Conservation (phyloP, 2,329 filamentous ascomycete genomes). For the Sporothrix mexicana region DNA sequence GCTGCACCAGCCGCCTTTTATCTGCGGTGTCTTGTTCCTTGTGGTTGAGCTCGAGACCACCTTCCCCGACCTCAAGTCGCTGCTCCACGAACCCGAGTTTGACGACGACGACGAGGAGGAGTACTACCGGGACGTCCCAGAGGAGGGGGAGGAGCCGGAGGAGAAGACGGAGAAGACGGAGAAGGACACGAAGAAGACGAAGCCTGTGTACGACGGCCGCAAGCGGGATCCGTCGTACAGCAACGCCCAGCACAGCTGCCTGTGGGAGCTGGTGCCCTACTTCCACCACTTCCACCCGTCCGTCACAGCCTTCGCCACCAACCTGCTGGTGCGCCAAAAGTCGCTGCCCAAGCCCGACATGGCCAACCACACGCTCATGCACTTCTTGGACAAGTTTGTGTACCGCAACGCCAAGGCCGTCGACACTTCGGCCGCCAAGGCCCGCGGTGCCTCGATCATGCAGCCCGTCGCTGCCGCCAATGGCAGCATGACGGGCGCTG, state of each 20-base stretch:
- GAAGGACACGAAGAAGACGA: constrained; percentile 32
- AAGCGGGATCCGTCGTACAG: constrained; percentile 92
- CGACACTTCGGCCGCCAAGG: constrained; percentile 42
- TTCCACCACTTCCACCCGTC: constrained; percentile 90
- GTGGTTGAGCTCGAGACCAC: constrained; percentile 78
- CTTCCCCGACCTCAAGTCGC: constrained; percentile 78
- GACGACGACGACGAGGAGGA: constrained; percentile 74
- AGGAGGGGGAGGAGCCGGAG: constrained; percentile 66
- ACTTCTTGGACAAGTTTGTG: constrained; percentile 98
- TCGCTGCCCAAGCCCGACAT: constrained; percentile 89
- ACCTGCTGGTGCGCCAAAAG: constrained; percentile 70
- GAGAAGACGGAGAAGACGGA: constrained; percentile 47
- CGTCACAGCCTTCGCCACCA: constrained; percentile 79
- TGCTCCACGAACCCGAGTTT: constrained; percentile 82
- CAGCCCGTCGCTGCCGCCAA: constrained; percentile 73
- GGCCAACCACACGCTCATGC: constrained; percentile 85
- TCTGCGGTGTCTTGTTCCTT: constrained; percentile 90
- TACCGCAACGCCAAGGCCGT: constrained; percentile 88
- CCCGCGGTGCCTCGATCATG: constrained; percentile 91
- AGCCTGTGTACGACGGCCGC: constrained; percentile 74
- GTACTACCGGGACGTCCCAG: constrained; percentile 54
- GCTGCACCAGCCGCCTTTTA: constrained; percentile 89
- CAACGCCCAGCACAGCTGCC: constrained; percentile 88
- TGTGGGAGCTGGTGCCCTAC: constrained; percentile 85
- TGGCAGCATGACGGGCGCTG: constrained; percentile 48